Evolutionary conservation across 805 yeast genomes (phyloP), one percentile per base, ranked within the genome.

Genomic region (Saccharomycopsis babjevae): DNA sequence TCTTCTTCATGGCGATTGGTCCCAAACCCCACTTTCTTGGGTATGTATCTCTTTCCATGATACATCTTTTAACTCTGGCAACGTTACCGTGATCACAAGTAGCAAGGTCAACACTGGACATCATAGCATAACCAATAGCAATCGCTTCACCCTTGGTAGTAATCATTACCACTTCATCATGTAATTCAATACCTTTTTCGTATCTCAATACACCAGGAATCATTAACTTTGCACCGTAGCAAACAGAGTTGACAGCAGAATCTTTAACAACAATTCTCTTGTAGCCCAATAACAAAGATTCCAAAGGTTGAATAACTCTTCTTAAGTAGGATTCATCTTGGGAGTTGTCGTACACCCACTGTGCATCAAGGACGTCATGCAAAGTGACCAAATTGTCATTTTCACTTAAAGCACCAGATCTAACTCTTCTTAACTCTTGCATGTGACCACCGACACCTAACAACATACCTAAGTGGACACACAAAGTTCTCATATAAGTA

Each of bases 1-100:
- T 94, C 88, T 94, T 94, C 86, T 91, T 91, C 77, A 89, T 90
- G 64, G 99, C 98, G 73, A 92, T 89, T 69, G 99, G 99, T 69
- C 99, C 99, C 69, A 94, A 79, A 65, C 99, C 99, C 99, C 99
- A 94, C 83, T 97, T 87, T 83, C 99, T 88, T 77, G 99, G 99
- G 76, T 94, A 94, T 58, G 96, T 84, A 75, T 94, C 99, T 80
- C 99, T 87, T 80, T 94, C 99, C 99, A 94, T 94, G 70, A 94
- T 94, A 80, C 98, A 93, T 80, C 99, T 89, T 83, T 94, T 94
- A 71, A 94, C 96, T 80, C 89, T 91, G 67, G 99, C 97, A 71
- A 93, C 99, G 64, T 92, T 91, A 71, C 99, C 99, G 73, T 94
- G 99, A 76, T 94, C 99, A 77, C 98, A 93, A 38, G 94, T 78